Evolutionary conservation across 257 asterid species (phyloP).

Genomic region (Solanum virginianum): DNA sequence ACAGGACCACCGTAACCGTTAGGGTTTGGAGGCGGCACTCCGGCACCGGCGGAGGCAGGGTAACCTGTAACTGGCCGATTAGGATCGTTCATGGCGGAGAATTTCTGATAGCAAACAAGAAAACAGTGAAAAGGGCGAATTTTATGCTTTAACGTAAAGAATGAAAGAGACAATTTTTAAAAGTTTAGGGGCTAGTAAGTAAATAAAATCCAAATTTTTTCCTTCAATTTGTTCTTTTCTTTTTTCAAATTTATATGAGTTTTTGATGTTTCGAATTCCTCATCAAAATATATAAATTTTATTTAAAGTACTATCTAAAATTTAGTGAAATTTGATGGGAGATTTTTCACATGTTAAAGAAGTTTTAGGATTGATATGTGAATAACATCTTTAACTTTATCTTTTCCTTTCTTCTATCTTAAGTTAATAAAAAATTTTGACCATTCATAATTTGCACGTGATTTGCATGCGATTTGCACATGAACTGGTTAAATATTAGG

Average conservation of each 20-base stretch:
- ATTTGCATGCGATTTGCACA: too few relatives aligned
- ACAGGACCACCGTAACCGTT: constrained; percentile 22
- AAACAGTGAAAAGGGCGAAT: neutral
- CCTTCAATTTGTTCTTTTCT: neutral
- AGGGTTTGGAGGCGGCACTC: constrained; percentile 4
- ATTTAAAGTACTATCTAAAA: neutral
- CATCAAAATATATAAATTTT: neutral
- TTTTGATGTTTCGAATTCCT: neutral
- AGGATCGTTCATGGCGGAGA: constrained; percentile 36
- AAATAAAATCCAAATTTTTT: neutral
- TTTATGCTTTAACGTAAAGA: neutral
- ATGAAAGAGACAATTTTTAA: neutral
- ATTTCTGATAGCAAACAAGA: neutral
- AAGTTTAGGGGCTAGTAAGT: neutral
- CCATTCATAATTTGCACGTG: too few relatives aligned
- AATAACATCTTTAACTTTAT: neutral
- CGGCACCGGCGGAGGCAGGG: constrained; percentile 20
- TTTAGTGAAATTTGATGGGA: neutral
- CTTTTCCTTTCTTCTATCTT: neutral
- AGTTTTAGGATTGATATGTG: neutral
- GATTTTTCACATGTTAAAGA: neutral
- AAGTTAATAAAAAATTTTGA: too few relatives aligned
- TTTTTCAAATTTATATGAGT: too few relatives aligned
- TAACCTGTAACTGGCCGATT: constrained; percentile 75
- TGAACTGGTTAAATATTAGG: too few relatives aligned